These are phyloP conservation scores for Backusella morwellensis DNA, from an alignment of 192 early-diverging fungal species.

Conservation along the genomic window DNA sequence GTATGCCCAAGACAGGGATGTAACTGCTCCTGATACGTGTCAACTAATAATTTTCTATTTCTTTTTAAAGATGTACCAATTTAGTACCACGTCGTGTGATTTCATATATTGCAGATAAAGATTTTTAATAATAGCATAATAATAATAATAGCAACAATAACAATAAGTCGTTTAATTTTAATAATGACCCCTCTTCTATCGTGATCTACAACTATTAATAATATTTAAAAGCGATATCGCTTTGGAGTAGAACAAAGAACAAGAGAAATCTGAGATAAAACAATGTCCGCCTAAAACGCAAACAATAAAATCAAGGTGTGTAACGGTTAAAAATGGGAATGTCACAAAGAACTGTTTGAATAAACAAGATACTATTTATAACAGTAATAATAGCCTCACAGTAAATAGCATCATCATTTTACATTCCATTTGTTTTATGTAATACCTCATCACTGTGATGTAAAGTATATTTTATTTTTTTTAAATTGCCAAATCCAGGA, in stretches of 20 bases:
- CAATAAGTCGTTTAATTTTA: not conserved
- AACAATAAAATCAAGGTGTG: not conserved
- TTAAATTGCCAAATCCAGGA: not conserved
- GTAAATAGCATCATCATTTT: conserved; percentile 1
- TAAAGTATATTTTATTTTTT: not conserved
- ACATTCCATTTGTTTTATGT: conserved; percentile 1
- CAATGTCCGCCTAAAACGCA: not conserved
- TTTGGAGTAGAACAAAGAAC: not conserved
- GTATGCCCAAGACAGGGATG: conserved; percentile 1
- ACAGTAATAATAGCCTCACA: not conserved
- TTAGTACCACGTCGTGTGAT: not conserved
- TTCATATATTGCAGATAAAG: conserved; percentile 5
- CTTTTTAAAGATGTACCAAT: not conserved
- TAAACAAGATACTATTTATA: not conserved
- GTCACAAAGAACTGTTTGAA: not conserved
- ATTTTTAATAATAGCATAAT: not conserved
- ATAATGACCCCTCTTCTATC: not conserved
- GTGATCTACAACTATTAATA: not conserved
- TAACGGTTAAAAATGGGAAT: not conserved
- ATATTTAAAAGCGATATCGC: not conserved
- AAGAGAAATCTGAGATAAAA: not conserved
- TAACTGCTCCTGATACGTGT: conserved; percentile 1
- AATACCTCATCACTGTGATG: not conserved
- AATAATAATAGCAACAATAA: not conserved
- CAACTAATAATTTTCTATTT: conserved; percentile 2